These are phyloP conservation scores for Phytophthora ramorum DNA, from an alignment of 352 stramenopile genomes.

Conservation along the genomic window DNA sequence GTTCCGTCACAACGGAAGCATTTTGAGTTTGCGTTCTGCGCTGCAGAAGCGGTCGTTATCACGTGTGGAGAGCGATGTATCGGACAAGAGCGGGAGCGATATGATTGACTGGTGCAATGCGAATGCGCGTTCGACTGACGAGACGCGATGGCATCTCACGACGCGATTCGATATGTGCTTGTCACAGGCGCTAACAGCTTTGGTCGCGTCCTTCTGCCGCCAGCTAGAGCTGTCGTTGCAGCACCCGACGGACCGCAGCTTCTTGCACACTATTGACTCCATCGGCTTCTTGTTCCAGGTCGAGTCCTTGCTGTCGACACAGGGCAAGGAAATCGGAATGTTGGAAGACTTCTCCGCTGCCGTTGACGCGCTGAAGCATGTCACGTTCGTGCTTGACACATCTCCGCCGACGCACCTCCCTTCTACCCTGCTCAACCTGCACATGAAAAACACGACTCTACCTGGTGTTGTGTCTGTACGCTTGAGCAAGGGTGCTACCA, in stretches of 20 bases:
- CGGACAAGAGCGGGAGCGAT: conserved; percentile 36
- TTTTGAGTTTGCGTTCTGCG: conserved; percentile 66
- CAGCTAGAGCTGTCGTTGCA: conserved; percentile 76
- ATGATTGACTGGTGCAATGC: conserved; percentile 65
- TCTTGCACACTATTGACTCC: conserved; percentile 66
- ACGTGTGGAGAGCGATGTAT: conserved; percentile 53
- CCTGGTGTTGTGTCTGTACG: conserved; percentile 79
- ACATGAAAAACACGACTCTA: conserved; percentile 76
- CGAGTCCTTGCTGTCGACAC: conserved; percentile 94
- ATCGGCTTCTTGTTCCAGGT: conserved; percentile 89
- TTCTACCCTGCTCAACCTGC: conserved; percentile 76
- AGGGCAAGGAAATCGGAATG: conserved; percentile 97
- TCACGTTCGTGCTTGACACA: conserved; percentile 76
- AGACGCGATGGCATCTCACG: conserved; percentile 81
- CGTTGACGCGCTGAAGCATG: conserved; percentile 76
- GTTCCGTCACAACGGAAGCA: conserved; percentile 78
- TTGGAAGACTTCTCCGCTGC: conserved; percentile 90
- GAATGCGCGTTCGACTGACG: conserved; percentile 54
- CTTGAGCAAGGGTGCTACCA: conserved; percentile 59
- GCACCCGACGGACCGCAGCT: conserved; percentile 58
- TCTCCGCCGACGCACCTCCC: conserved; percentile 63
- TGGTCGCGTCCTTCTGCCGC: conserved; percentile 79
- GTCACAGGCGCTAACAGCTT: conserved; percentile 75
- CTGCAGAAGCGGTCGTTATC: conserved; percentile 68
- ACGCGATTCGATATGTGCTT: conserved; percentile 83